phyloP scores from a whole-genome alignment of 1,284 basidiomycete species.

The Pseudozyma hubeiensis region DNA sequence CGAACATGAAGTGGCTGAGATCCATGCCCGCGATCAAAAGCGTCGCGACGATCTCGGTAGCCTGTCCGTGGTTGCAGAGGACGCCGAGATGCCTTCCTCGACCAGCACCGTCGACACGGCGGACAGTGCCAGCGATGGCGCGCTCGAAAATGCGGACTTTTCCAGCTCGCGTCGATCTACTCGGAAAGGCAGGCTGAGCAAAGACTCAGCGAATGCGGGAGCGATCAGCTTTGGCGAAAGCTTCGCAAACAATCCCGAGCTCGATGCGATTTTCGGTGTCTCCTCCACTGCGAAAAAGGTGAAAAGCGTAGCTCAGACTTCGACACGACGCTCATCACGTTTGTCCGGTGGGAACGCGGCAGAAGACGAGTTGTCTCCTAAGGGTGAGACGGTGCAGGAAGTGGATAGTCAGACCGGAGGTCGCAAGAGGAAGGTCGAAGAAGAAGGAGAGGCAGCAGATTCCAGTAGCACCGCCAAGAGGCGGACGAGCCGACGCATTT shows the following conservation, averaged over 20 bases:
- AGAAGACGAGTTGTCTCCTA: not conserved
- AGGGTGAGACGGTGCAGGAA: not conserved
- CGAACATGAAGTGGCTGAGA: constrained; percentile 31
- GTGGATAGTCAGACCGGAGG: not conserved
- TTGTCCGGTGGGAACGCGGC: constrained; percentile 17
- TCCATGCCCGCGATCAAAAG: constrained; percentile 31
- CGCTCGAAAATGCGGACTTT: constrained; percentile 4
- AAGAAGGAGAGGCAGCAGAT: not conserved
- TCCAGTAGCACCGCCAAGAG: constrained; percentile 9
- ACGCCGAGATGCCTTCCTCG: constrained; percentile 19
- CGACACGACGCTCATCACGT: constrained; percentile 31
- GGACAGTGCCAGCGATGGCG: constrained; percentile 13
- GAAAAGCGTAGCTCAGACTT: not conserved
- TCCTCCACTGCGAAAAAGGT: constrained; percentile 1
- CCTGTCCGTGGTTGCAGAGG: constrained; percentile 31
- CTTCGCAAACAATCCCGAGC: constrained; percentile 44
- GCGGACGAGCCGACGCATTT: constrained; percentile 18
- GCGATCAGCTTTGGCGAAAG: constrained; percentile 28
- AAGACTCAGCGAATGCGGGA: constrained; percentile 7
- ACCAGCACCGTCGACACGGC: constrained; percentile 13
- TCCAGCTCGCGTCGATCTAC: constrained; percentile 12
- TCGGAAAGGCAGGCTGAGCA: constrained; percentile 7
- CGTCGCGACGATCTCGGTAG: constrained; percentile 25
- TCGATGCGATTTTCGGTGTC: constrained; percentile 41
- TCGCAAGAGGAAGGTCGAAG: constrained; percentile 23